Evolutionary conservation across 495 filamentous ascomycete genomes (phyloP).

Genomic region (Venustampulla echinocandica): DNA sequence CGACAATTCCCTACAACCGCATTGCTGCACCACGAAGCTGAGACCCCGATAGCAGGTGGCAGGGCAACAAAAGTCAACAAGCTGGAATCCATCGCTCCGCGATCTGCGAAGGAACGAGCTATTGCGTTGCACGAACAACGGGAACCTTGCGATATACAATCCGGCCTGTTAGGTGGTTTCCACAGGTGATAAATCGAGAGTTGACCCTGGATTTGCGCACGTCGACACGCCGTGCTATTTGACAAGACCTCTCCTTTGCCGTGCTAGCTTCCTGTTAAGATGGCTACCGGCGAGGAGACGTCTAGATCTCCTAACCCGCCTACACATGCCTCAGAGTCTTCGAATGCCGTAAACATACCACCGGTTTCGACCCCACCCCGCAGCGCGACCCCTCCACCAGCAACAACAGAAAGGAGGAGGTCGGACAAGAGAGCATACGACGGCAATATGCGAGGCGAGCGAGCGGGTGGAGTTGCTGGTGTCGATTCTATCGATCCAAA

Average conservation of each 20-base stretch:
- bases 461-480: constrained; percentile 1
- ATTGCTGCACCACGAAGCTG: not conserved
- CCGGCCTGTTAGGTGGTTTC: not conserved
- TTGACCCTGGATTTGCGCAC: not conserved
- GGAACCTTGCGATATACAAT: not conserved
- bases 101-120: not conserved
- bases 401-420: constrained; percentile 17
- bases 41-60: constrained; percentile 20
- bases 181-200: not conserved
- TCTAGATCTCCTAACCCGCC: constrained; percentile 9
- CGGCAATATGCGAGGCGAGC: constrained; percentile 10
- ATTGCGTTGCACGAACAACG: not conserved
- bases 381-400: constrained; percentile 19
- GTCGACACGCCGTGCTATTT: too few relatives aligned
- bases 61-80: constrained; percentile 19
- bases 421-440: constrained; percentile 18
- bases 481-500: constrained; percentile 37
- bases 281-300: constrained; percentile 17
- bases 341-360: constrained; percentile 14
- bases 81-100: constrained; percentile 4
- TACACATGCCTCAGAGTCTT: constrained; percentile 8
- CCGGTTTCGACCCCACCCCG: constrained; percentile 21
- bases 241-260: not conserved
- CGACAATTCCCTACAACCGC: not conserved
- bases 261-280: constrained; percentile 3